A percentile compares a stretch with the other conserved stretches of the same genome.
phyloP scores from a whole-genome alignment of 495 filamentous ascomycete genomes.

The Jackrogersella minutella region DNA sequence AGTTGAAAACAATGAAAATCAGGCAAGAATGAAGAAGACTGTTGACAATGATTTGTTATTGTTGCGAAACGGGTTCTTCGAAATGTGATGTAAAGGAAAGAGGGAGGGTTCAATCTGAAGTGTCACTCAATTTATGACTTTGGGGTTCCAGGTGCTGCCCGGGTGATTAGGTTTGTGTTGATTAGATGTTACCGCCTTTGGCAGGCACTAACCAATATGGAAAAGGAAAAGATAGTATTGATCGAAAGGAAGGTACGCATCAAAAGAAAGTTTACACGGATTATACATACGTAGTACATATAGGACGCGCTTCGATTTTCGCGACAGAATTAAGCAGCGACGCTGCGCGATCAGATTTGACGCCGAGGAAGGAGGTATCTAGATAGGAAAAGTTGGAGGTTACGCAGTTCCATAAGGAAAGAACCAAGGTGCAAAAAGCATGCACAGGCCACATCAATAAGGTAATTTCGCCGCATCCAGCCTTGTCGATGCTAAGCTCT shows the following conservation, averaged over 20 bases:
- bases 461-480: constrained; percentile 37
- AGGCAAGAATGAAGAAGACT: neutral
- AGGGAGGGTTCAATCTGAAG: neutral
- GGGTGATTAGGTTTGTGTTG: neutral
- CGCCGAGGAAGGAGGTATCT: constrained; percentile 23
- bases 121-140: neutral
- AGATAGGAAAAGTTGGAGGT: constrained; percentile 39
- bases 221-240: no score
- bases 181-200: neutral
- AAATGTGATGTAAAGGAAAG: neutral
- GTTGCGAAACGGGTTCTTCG: neutral
- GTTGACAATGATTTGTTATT: neutral
- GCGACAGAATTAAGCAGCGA: constrained; percentile 8
- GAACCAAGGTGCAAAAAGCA: constrained; percentile 14
- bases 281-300: constrained; percentile 30
- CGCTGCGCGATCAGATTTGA: constrained; percentile 28
- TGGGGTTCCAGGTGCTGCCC: neutral
- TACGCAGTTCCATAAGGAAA: constrained; percentile 23
- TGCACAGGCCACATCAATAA: constrained; percentile 26
- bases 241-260: neutral
- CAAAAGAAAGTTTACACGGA: neutral
- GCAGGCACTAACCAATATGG: neutral
- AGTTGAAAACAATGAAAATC: neutral
- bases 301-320: constrained; percentile 10
- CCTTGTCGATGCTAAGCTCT: constrained; percentile 27